These are phyloP conservation scores for Dothidotthia symphoricarpi DNA, from an alignment of 2,329 filamentous ascomycete genomes.

Conservation along the genomic window DNA sequence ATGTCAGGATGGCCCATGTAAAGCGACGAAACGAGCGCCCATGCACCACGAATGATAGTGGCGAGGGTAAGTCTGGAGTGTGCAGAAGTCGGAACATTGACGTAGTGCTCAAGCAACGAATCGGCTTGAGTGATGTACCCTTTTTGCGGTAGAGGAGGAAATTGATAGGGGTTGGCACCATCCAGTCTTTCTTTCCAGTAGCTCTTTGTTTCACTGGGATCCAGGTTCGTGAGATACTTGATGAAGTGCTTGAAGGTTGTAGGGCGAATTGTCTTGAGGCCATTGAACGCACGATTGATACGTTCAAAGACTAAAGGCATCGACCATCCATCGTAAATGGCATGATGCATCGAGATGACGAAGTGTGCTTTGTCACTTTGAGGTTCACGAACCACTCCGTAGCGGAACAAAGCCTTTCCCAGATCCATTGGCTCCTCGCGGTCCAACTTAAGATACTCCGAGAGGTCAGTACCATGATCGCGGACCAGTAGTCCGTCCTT, in stretches of 20 bases:
- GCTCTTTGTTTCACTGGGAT: conserved; percentile 42
- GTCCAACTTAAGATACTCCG: conserved; percentile 38
- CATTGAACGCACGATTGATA: conserved; percentile 33
- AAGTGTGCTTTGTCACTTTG: conserved; percentile 40
- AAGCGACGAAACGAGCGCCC: conserved; percentile 57
- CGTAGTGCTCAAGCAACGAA: conserved; percentile 53
- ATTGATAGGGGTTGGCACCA: conserved; percentile 50
- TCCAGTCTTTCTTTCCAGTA: conserved; percentile 52
- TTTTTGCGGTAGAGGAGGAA: conserved; percentile 49
- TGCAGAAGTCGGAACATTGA: conserved; percentile 32
- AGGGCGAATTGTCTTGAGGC: conserved; percentile 24
- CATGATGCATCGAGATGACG: conserved; percentile 53
- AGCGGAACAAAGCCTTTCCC: conserved; percentile 41
- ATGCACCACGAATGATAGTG: conserved; percentile 58
- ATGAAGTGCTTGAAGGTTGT: conserved; percentile 51
- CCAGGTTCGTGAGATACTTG: conserved; percentile 47
- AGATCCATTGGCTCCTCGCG: conserved; percentile 41
- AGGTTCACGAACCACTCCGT: conserved; percentile 33
- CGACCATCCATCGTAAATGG: conserved; percentile 53
- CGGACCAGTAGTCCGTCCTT: conserved; percentile 31
- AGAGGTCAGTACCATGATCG: conserved; percentile 27
- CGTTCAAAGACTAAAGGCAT: conserved; percentile 39
- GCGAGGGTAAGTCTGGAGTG: conserved; percentile 48
- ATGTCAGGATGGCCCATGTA: conserved; percentile 56
- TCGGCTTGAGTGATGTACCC: conserved; percentile 51